Base-by-base conservation (phyloP, 2,329 filamentous ascomycete species). In the Alternaria angustiovoidea region DNA sequence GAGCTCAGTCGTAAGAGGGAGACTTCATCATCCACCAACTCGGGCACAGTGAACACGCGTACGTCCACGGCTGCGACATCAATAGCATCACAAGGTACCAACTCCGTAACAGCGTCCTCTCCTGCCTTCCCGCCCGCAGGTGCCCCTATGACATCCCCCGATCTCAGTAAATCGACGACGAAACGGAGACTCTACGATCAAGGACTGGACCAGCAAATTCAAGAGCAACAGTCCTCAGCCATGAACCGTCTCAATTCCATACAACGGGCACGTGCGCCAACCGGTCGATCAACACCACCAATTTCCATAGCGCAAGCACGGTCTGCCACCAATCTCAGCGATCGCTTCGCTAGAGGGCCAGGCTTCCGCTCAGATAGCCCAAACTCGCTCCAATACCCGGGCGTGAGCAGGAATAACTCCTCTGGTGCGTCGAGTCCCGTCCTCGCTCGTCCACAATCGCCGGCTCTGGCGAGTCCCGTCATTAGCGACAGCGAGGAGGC, bases 21-120 rank as follows among this genome's bases (percentile, higher is more conserved):
- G 65, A 97, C 93, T 0, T 82, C 82, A n/a, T 95, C 91, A 2
- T 97, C 94, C 0, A 96, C 92, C 0, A 90, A 89, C 7, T 95
- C 93, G 0, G 85, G 83, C 5, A 90, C 88, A 6, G 89, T 88
- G 0, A 85, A 89, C 43, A 71, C 70, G 39, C 89, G 92, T 28
- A 89, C 88, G 56, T 97, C 94, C 0, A 97, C 94, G 1, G 92
- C 93, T 7, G 93, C 93, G 3, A 97, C 93, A 0, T 97, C 94
- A 0, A 83, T 96, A 51, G 88, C 89, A n/a, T 96, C 93, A 0
- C 92, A 94, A 64, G 77, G 78, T 5, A 73, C 76, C 12, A 75
- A 69, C 41, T 78, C 78, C 8, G 67, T 79, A 47, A 62, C 76
- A 24, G 72, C 71, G 16, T 75, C 75, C 68, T 79, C 69, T 8